Evolutionary conservation across 1,284 basidiomycete genomes (phyloP).

Genomic region (Cryptococcus hybrid): DNA sequence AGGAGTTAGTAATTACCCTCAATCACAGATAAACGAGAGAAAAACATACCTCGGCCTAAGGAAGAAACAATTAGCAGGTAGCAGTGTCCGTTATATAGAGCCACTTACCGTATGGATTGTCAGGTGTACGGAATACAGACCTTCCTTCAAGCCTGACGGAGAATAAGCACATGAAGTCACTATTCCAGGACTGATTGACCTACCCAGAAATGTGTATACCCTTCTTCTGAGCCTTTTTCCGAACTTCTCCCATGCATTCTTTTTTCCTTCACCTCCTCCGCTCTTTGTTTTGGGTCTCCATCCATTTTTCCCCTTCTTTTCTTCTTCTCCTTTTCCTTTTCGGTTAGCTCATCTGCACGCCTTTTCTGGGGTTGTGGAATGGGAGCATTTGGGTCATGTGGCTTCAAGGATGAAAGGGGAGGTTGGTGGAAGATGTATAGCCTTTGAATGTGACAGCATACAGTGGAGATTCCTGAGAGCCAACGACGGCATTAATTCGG

Average conservation of each 20-base stretch:
- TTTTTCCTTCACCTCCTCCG: constrained; percentile 86
- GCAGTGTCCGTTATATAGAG: not conserved
- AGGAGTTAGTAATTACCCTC: not conserved
- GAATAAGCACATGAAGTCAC: not conserved
- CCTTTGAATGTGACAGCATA: constrained; percentile 95
- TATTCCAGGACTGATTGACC: not conserved
- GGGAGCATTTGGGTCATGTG: constrained; percentile 49
- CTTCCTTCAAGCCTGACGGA: constrained; percentile 64
- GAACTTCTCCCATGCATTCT: constrained; percentile 96
- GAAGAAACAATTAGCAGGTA: not conserved
- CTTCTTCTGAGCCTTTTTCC: constrained; percentile 96
- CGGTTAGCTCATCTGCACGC: constrained; percentile 71
- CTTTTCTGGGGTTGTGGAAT: constrained; percentile 64
- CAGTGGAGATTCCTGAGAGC: constrained; percentile 76
- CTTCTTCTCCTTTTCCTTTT: constrained; percentile 76
- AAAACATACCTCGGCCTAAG: constrained; percentile 20
- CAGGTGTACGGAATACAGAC: constrained; percentile 95
- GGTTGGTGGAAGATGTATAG: constrained; percentile 90
- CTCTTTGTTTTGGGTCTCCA: constrained; percentile 79
- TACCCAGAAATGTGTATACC: constrained; percentile 79
- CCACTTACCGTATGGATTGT: constrained; percentile 83
- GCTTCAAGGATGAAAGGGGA: constrained; percentile 69
- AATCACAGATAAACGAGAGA: constrained; percentile 2
- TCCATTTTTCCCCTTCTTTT: constrained; percentile 73
- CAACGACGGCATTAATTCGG: constrained; percentile 81